Evolutionary conservation across 495 filamentous ascomycete species (phyloP).

Genomic region (Hypoxylon fragiforme): DNA sequence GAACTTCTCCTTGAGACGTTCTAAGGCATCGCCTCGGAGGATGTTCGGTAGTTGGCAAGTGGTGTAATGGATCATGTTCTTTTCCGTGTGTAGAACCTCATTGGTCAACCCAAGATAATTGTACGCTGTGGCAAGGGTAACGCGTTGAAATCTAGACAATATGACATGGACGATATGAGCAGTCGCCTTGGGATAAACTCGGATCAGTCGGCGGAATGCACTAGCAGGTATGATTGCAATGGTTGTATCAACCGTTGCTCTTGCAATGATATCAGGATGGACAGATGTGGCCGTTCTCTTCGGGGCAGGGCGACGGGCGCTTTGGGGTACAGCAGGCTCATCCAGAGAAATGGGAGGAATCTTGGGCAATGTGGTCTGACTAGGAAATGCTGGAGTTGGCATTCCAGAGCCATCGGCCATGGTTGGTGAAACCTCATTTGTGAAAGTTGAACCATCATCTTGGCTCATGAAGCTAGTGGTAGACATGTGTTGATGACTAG

Average conservation of each 20-base stretch:
- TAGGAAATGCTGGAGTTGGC: conserved; percentile 22
- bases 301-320: conserved; percentile 7
- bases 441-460: conserved; percentile 35
- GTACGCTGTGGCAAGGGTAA: conserved; percentile 91
- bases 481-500: conserved; percentile 40
- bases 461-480: conserved; percentile 54
- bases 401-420: conserved; percentile 21
- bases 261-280: conserved; percentile 94
- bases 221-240: conserved; percentile 98
- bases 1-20: conserved; percentile 92
- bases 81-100: conserved; percentile 89
- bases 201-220: conserved; percentile 90
- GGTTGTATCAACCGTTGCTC: conserved; percentile 95
- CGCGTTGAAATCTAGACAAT: conserved; percentile 86
- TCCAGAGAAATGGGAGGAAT: conserved; percentile 80
- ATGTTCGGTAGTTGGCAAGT: conserved; percentile 90
- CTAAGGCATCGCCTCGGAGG: conserved; percentile 79
- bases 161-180: conserved; percentile 98
- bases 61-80: conserved; percentile 88
- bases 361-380: conserved; percentile 35
- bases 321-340: conserved; percentile 42
- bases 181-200: conserved; percentile 92
- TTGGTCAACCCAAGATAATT: conserved; percentile 88
- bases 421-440: conserved; percentile 7
- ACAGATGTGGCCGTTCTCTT: conserved; percentile 68